Evolutionary conservation across 805 yeast species (phyloP), one percentile per base, ranked within the genome.

Genomic region (Suhomyces kilbournensis): DNA sequence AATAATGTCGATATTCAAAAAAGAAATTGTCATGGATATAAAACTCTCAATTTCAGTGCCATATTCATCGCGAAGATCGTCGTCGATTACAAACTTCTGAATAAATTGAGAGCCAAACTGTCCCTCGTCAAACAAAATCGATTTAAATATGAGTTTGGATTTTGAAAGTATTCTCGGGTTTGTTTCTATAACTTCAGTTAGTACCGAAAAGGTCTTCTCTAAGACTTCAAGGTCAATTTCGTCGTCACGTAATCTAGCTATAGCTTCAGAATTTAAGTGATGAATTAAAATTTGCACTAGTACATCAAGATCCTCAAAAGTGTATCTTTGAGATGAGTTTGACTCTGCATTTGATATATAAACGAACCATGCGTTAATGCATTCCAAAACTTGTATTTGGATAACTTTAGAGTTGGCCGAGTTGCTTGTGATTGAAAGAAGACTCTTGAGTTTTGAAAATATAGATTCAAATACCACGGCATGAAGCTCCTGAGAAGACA

Each of bases 31-130:
- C 38, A 84, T 60, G 50, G 76, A 71, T 2, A 80, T 68, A 56
- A 81, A 79, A 32, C 69, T 70, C 14, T 70, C 69, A 46, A 77
- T 60, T 39, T 72, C 71, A 3, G 72, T 80, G 3, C 48, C 47
- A 48, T 54, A 65, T 23, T 61, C 65, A 15, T 69, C 68, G n/a
- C 53, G 48, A 34, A 59, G 57, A 38, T 72, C 76, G 5, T 62
- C 64, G 25, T 63, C 57, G 12, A 71, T 59, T 8, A 72, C 64
- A 12, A 70, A 60, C 3, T 61, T 53, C 7, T 68, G 60, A 3
- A 81, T 65, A 51, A 76, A 80, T 0, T 59, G 51, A 3, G 60
- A 52, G 0, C 84, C 81, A 78, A 84, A 83, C 3, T 68, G 57
- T 9, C 69, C 66, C 7, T 60, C 54, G 15, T 65, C 70, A 50